phyloP scores from a whole-genome alignment of 2,329 filamentous ascomycete species.

The Fusarium neocosmosporiellum region DNA sequence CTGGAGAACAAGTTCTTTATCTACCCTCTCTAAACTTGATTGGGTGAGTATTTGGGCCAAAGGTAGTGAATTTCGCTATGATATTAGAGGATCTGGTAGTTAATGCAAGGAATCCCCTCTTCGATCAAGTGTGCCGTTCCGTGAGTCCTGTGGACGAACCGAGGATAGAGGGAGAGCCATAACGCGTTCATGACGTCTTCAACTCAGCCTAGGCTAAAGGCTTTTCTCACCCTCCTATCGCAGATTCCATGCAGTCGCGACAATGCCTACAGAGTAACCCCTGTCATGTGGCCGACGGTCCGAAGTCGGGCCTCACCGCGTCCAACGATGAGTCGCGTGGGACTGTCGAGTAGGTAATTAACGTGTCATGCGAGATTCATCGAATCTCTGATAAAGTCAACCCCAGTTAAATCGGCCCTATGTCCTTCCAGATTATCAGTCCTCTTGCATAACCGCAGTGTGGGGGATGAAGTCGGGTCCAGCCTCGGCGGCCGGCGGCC shows the following conservation, averaged over 20 bases:
- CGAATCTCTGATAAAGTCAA: neutral
- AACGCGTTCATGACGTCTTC: neutral
- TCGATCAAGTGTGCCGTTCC: neutral
- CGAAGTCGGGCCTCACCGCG: neutral
- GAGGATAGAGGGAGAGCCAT: neutral
- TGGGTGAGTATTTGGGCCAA: fast-evolving
- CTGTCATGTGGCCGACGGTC: neutral
- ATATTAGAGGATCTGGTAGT: neutral
- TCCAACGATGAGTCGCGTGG: neutral
- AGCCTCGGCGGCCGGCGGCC: neutral
- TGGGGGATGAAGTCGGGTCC: neutral
- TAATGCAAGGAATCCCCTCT: neutral
- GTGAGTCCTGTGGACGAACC: neutral
- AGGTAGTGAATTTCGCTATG: neutral
- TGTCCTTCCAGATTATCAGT: neutral
- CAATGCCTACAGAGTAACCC: neutral
- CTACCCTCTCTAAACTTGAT: constrained; percentile 14
- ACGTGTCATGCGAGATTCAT: neutral
- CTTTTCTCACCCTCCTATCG: too few species aligned
- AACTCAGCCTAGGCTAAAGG: neutral
- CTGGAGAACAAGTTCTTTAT: constrained; percentile 36
- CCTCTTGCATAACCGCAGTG: neutral
- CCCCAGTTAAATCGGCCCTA: neutral
- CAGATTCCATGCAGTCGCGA: neutral
- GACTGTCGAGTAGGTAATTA: neutral